Base-by-base conservation (phyloP, 83 land plant genomes). In the Larix sibirica region DNA sequence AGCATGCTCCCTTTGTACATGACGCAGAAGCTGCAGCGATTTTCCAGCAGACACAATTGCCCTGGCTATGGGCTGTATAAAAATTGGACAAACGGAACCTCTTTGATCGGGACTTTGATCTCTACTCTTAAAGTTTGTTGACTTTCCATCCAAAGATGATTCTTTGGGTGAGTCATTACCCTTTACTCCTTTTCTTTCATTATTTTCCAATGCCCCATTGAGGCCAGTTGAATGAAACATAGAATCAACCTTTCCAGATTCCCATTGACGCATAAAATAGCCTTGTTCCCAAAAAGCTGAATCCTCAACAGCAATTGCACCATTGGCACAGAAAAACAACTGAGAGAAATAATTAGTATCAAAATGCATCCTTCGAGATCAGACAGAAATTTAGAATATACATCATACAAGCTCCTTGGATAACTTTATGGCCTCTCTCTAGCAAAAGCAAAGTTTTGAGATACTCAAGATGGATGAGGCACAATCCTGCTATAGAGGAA, bases 21-120 rank as follows among this genome's bases (percentile, higher is more conserved):
- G 94, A 67, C 86, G 87, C 56, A 97, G 84, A 77, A 97, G 90
- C 87, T 95, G 98, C 87, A 95, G 87, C 69, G 99, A 95, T 87
- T 97, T 97, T 65, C 99, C 99, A 84, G 99, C 98, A 73, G 99
- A 95, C 24, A 97, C 79, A 77, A 97, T 93, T 67, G 95, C 82
- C 79, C 84, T 90, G 24, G 97, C 94, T 21, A 94, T 82, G 54
- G 91, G 90, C 85, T 88, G 89, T 62, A 97, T 81, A 74, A 97
- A 97, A 47, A 89, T 20, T 40, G 99, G 98, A 84, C 98, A 97
- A 8, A 64, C 3, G 40, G 85, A 71, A 28, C 58, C 64, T 47
- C 79, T 63, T 68, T 86, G 83, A 36, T 62, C 71, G 18, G 64
- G 75, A 79, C 62, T 64, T 54, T 36, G n/a, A 23, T 83, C 71